Base-by-base conservation (phyloP, 345 rosid genomes). In the Brassica carinata region DNA sequence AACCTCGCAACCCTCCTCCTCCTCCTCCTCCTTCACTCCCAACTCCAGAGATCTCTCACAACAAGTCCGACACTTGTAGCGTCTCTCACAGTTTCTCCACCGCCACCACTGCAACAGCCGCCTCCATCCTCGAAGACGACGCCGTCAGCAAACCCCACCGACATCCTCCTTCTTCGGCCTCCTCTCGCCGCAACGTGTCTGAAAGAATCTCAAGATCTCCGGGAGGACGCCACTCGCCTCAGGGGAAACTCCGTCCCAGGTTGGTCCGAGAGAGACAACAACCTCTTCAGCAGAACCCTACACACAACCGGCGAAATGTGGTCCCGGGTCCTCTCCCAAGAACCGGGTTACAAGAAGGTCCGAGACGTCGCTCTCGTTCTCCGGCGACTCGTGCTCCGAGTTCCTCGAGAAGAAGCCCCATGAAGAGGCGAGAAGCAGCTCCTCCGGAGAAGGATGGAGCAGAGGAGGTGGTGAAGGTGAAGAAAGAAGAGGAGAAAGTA, bases 41-140 rank as follows among this genome's bases (percentile, higher is more conserved):
- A 71, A 58, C 79, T 15, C 86, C 88, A 2, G 86, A 87, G 82
- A 51, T 87, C 53, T 80, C 90, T 74, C 83, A 87, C 19, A 71
- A 4, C 53, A 76, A 75, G 55, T 89, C 92, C 2, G 97, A 89
- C 86, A 82, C 84, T 55, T 86, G 82, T 85, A 88, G 89, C 83
- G 71, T 81, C 79, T 83, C 86, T 19, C 87, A 79, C 85, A 88
- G 89, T 87, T 70, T 79, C 80, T 85, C 86, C 13, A 76, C 88
- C 1, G 79, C 94, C 3, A 84, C 89, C 3, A 83, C 91, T 4
- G 83, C 94, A 0, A 83, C 89, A 0, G 77, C 90, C 29, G 80
- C 88, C 3, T 78, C 85, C 8, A 77, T 88, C 29, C 77, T 82
- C 64, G 95, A 89, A 18, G 92, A 89, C 75, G 92, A 90, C 68